Evolutionary conservation across 257 asterid species (phyloP), one percentile per base, ranked within the genome.

Genomic region (Fraxinus excelsior): DNA sequence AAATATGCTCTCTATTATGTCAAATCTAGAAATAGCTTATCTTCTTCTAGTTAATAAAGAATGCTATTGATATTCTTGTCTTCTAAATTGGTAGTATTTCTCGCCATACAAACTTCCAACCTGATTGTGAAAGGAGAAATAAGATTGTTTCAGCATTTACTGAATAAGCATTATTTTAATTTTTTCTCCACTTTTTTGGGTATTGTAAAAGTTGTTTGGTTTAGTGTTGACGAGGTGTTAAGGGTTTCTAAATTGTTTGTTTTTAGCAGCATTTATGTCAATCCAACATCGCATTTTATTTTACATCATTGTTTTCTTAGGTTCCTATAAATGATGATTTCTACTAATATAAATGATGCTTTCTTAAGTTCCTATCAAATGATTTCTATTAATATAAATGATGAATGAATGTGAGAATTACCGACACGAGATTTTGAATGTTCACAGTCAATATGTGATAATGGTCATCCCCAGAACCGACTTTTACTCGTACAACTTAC

Each of bases 381-480:
- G 40, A 28, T 75, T 37, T 62, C 26, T 26, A 31, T 34, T 44
- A 19, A n/a, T 34, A 74, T 82, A 2, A 74, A 31, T 44, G 40
- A 56, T 19, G 10, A 19, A 19, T 58, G 19, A 42, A 46, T 64
- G 67, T 71, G 26, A 40, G 16, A 40, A 44, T 31, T 73, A 56
- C 46, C 4, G 37, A 21, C 62, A 67, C 18, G 40, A 26, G 60
- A 69, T 60, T 18, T 34, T 34, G 38, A 51, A 44, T 53, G 28
- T 68, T 28, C 65, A 31, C 56, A 19, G 67, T 32, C 21, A 72
- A 46, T 66, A 3, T 35, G 42, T 49, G 67, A 46, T 11, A 16
- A 28, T 28, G 65, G 71, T 18, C 70, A 12, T 18, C n/a, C 9
- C 26, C 44, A 13, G 76, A 51, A 21, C 38, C 58, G 70, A 58